Conservation (phyloP, 805 yeast genomes). For the Schwanniomyces polymorphus region DNA sequence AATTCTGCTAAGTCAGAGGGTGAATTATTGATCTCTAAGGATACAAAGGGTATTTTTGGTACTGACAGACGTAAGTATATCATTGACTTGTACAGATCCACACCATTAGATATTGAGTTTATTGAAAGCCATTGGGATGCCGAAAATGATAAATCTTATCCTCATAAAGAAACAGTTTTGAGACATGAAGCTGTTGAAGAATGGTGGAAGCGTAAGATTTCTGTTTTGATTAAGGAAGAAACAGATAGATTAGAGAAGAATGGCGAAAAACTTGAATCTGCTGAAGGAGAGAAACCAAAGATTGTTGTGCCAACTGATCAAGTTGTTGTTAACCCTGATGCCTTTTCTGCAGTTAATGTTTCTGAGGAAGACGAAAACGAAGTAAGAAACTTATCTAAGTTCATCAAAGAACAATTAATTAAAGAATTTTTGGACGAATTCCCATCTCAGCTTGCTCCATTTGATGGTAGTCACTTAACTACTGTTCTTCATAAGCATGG, state of each 20-base stretch:
- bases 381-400: constrained; percentile 69
- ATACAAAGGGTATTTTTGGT: constrained; percentile 83
- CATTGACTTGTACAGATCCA: constrained; percentile 78
- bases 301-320: constrained; percentile 53
- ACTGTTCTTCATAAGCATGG: constrained; percentile 74
- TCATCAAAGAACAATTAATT: constrained; percentile 57
- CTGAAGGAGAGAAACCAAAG: constrained; percentile 44
- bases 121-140: constrained; percentile 54
- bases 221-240: constrained; percentile 50
- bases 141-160: constrained; percentile 54
- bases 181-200: constrained; percentile 88
- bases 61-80: constrained; percentile 82
- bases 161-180: constrained; percentile 75
- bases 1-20: constrained; percentile 41
- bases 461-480: constrained; percentile 79
- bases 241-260: constrained; percentile 47
- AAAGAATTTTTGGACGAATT: constrained; percentile 63
- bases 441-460: constrained; percentile 59
- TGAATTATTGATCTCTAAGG: constrained; percentile 67
- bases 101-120: constrained; percentile 83
- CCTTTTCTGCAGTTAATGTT: constrained; percentile 48
- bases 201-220: constrained; percentile 79
- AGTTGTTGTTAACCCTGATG: constrained; percentile 78
- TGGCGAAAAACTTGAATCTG: constrained; percentile 25
- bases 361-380: constrained; percentile 55